A percentile compares a stretch with the other conserved stretches of the same genome.
These are phyloP conservation scores for Nematodospora valgi DNA, from an alignment of 805 yeast species.

Conservation along the genomic window DNA sequence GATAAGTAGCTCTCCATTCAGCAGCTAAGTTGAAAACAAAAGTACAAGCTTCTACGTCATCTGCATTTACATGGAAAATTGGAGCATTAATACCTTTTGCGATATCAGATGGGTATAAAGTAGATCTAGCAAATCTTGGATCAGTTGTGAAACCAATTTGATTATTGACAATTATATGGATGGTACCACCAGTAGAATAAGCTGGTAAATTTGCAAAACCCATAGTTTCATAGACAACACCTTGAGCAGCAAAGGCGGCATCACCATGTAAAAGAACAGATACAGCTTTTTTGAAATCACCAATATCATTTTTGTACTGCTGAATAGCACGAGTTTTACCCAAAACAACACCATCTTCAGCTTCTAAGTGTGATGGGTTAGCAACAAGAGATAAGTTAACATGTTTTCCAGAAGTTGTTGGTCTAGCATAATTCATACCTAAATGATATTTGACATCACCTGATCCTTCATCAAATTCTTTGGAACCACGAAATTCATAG, in stretches of 20 bases:
- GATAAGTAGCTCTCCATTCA: constrained; percentile 96
- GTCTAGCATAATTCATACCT: constrained; percentile 99
- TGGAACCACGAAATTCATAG: constrained; percentile 91
- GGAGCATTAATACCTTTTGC: constrained; percentile 98
- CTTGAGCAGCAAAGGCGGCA: constrained; percentile 98
- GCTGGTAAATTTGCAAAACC: constrained; percentile 92
- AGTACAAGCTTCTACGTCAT: constrained; percentile 90
- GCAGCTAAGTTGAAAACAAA: constrained; percentile 95
- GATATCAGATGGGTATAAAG: constrained; percentile 96
- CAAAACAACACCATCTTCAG: constrained; percentile 97
- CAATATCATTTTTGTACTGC: constrained; percentile 85
- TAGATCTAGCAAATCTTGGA: constrained; percentile 95
- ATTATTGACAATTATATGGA: constrained; percentile 93
- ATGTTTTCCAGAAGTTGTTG: constrained; percentile 96
- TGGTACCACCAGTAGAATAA: constrained; percentile 97
- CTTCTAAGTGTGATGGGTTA: constrained; percentile 98
- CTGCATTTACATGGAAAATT: constrained; percentile 98
- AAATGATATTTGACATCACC: constrained; percentile 99
- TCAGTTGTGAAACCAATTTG: constrained; percentile 99
- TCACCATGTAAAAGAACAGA: constrained; percentile 96
- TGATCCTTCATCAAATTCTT: constrained; percentile 90
- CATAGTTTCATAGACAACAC: constrained; percentile 98
- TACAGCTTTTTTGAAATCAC: constrained; percentile 80
- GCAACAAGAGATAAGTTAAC: constrained; percentile 96
- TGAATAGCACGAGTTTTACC: constrained; percentile 97